These are phyloP conservation scores for Diplodia scrobiculata DNA, from an alignment of 2,329 filamentous ascomycete species.

Conservation along the genomic window DNA sequence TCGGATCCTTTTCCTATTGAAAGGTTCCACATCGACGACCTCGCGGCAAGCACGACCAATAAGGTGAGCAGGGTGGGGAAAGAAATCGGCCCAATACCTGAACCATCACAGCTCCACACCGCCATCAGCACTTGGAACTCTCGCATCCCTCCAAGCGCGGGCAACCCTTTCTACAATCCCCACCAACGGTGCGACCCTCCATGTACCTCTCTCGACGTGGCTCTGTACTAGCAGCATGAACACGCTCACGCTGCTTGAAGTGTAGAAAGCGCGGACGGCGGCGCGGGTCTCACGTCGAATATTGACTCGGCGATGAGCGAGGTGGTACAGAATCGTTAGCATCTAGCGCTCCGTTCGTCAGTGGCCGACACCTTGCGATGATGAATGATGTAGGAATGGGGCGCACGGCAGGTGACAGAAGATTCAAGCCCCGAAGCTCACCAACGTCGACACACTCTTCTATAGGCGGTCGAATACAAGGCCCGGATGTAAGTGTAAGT, in stretches of 20 bases:
- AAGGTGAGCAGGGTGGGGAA: neutral
- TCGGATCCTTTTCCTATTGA: no score
- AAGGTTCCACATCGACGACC: no score
- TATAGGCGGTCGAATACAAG: no score
- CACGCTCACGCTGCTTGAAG: slow-evolving; percentile 76
- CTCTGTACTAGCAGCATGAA: slow-evolving; percentile 67
- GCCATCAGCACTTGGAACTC: neutral
- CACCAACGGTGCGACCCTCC: slow-evolving; percentile 17
- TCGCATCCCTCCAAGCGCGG: slow-evolving; percentile 18
- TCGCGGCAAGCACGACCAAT: neutral
- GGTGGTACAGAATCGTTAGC: slow-evolving; percentile 72
- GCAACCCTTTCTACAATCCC: slow-evolving; percentile 7
- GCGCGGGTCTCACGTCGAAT: slow-evolving; percentile 78
- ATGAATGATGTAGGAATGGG: neutral
- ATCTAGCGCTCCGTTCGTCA: slow-evolving; percentile 52
- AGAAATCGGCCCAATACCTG: neutral
- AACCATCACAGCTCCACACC: slow-evolving; percentile 1
- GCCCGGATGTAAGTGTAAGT: no score
- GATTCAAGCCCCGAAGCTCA: no score
- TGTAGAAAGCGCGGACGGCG: slow-evolving; percentile 74
- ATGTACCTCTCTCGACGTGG: slow-evolving; percentile 49
- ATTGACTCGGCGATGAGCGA: slow-evolving; percentile 75
- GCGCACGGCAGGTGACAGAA: slow-evolving; percentile 12
- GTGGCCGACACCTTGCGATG: neutral
- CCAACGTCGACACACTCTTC: no score